phyloP scores from a whole-genome alignment of 2,329 filamentous ascomycete species.

The Fusarium sp. region DNA sequence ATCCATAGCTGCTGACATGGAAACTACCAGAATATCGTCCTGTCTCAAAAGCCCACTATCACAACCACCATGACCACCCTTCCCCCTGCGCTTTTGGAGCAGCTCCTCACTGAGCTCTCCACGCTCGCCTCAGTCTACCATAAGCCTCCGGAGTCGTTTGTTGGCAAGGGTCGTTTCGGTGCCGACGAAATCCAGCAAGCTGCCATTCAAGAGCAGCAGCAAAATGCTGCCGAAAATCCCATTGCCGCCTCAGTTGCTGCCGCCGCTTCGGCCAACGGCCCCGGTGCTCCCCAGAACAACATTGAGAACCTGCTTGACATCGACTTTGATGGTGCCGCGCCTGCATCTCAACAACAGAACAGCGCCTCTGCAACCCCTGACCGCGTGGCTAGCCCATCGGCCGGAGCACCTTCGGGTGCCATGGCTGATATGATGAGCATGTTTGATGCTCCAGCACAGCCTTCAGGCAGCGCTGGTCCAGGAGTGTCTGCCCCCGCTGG shows the following conservation, averaged over 20 bases:
- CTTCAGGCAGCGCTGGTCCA: conserved; percentile 54
- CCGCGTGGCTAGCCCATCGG: conserved; percentile 70
- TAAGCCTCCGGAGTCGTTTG: conserved; percentile 97
- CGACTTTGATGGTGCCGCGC: conserved; percentile 92
- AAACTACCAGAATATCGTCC: conserved; percentile 74
- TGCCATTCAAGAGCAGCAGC: conserved; percentile 93
- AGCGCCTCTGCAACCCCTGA: conserved; percentile 70
- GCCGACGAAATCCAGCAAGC: conserved; percentile 94
- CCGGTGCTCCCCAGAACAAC: conserved; percentile 72
- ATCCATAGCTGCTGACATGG: conserved; percentile 3
- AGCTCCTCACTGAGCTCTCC: conserved; percentile 89
- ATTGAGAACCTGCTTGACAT: conserved; percentile 96
- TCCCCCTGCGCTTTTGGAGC: conserved; percentile 82
- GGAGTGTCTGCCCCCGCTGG: conserved; percentile 52
- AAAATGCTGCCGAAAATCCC: conserved; percentile 92
- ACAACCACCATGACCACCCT: conserved; percentile 92
- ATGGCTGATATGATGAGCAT: conserved; percentile 74
- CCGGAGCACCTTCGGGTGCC: conserved; percentile 53
- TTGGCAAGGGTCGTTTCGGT: conserved; percentile 92
- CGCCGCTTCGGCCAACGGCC: conserved; percentile 72
- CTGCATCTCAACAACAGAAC: conserved; percentile 78
- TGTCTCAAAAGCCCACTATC: conserved; percentile 94
- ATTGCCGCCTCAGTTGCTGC: conserved; percentile 85
- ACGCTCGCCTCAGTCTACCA: conserved; percentile 98
- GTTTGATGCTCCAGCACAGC: conserved; percentile 72